phyloP scores from a whole-genome alignment of 2,329 filamentous ascomycete genomes.

The Cladosporium sp. region DNA sequence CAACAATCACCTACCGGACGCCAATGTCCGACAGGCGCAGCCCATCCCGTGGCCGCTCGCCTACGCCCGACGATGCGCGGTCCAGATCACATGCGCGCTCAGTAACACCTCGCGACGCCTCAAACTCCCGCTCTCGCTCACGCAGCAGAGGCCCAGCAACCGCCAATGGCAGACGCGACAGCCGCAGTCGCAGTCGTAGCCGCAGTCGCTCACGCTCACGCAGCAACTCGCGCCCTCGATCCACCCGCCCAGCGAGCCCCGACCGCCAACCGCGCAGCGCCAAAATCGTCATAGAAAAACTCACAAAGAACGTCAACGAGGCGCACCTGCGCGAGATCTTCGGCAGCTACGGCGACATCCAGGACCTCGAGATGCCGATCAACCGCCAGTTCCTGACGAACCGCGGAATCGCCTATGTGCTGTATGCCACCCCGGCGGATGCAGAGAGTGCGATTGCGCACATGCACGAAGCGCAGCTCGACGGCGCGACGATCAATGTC shows the following conservation, averaged over 20 bases:
- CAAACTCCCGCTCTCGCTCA: constrained; percentile 37
- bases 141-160: constrained; percentile 36
- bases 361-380: constrained; percentile 85
- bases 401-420: constrained; percentile 88
- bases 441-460: constrained; percentile 88
- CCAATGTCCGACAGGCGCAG: constrained; percentile 34
- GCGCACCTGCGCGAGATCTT: constrained; percentile 90
- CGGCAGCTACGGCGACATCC: constrained; percentile 79
- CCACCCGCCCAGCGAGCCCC: constrained; percentile 13
- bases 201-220: constrained; percentile 22
- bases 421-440: constrained; percentile 73
- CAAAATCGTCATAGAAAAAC: constrained; percentile 91
- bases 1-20: background rate
- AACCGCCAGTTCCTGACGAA: constrained; percentile 85
- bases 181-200: constrained; percentile 17
- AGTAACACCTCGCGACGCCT: constrained; percentile 37
- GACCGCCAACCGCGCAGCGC: constrained; percentile 28
- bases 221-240: constrained; percentile 20
- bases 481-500: constrained; percentile 79
- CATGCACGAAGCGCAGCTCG: constrained; percentile 97
- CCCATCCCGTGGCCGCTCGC: constrained; percentile 44
- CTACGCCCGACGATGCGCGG: constrained; percentile 29
- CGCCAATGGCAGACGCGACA: constrained; percentile 37
- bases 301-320: constrained; percentile 93
- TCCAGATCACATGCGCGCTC: constrained; percentile 34